Percentiles rank a stretch among this genome's conserved stretches.
phyloP scores from a whole-genome alignment of 805 yeast genomes.

The Ogataea salicorniae region DNA sequence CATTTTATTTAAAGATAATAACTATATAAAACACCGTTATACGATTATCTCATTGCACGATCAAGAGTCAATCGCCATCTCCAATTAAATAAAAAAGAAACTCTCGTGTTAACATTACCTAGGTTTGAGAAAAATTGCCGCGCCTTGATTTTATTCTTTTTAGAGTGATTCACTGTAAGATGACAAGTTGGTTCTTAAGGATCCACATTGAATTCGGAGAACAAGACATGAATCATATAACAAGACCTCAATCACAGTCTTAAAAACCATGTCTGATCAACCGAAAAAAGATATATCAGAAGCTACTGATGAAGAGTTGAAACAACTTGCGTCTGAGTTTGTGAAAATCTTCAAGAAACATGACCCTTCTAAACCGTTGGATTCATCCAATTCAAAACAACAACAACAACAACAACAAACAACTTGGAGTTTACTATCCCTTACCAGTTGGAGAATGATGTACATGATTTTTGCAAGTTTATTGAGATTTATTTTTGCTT shows the following conservation, averaged over 20 bases:
- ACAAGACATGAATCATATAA: no score
- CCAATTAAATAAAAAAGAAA: no score
- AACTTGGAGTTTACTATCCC: slow-evolving; percentile 9
- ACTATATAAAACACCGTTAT: no score
- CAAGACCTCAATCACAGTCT: background rate
- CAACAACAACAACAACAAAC: background rate
- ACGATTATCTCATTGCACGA: no score
- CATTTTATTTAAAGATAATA: no score
- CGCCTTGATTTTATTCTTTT: no score
- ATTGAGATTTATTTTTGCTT: slow-evolving; percentile 49
- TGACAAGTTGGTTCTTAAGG: no score
- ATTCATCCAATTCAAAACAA: background rate
- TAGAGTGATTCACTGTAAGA: no score
- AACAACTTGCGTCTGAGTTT: slow-evolving; percentile 3
- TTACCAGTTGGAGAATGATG: slow-evolving; percentile 41
- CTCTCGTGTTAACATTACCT: no score
- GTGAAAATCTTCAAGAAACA: slow-evolving; percentile 1
- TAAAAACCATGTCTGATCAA: background rate
- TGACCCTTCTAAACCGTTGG: background rate
- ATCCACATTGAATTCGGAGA: no score
- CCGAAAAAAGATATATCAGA: background rate
- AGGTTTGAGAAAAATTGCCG: no score
- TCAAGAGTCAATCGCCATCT: no score
- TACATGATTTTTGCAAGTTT: slow-evolving; percentile 40
- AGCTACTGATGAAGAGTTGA: slow-evolving; percentile 3